Base-by-base conservation (phyloP, 805 yeast genomes). In the Myxozyma monticola region DNA sequence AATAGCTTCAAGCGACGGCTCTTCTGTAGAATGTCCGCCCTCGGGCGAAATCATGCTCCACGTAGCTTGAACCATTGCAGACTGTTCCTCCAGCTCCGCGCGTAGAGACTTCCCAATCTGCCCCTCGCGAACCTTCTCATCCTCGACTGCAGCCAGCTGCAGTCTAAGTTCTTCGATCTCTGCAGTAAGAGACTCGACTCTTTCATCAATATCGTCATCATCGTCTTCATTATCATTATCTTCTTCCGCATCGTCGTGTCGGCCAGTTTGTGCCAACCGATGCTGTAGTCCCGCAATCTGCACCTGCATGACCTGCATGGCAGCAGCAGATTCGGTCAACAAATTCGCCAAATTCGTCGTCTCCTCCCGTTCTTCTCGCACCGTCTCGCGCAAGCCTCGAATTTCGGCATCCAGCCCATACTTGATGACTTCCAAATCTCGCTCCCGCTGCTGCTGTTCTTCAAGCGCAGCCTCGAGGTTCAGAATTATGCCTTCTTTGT, bases 361-460 rank as follows among this genome's bases (percentile, higher is more conserved):
- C n/a, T 36, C 41, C 8, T 53, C 57, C 3, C 51, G 44, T 29
- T 45, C 48, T 12, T 24, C 30, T 5, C 51, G 36, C 20, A 48
- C 25, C 20, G 42, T 31, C 39, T 48, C 57, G 9, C 57, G 49
- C 28, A 53, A 41, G 31, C 26, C 26, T 2, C 48, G 45, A 22
- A 53, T 53, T 33, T 49, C 57, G n/a, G 29, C 30, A 35, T 53
- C 55, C n/a, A 49, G 47, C 22, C 29, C 42, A 1, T 35, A 20
- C 24, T 49, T 53, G 22, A 49, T 35, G 9, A 28, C 43, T 25
- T 49, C 57, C 22, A 49, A 20, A 38, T 60, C 61, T 22, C 47
- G 60, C 35, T 68, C 67, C 1, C 76, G 64, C 22, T 71, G 62
- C 17, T 61, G 60, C 30, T 67, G 72, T 37, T 60, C 56, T 18